These are phyloP conservation scores for Nadsonia fulvescens DNA, from an alignment of 805 yeast genomes.

Conservation along the genomic window DNA sequence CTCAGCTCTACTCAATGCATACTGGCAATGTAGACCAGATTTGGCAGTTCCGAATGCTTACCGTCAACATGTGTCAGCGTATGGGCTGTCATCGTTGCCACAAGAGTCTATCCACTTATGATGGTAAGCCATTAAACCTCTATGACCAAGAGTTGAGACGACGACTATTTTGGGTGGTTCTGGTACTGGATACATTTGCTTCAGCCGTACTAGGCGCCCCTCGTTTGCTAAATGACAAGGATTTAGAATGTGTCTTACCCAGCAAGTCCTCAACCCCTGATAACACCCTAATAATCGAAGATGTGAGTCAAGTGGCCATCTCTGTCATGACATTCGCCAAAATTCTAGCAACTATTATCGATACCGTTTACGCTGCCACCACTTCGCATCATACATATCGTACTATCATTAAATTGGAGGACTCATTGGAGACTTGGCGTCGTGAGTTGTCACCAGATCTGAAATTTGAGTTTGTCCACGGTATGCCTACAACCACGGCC, in stretches of 20 bases:
- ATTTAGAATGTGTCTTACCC: conserved; percentile 76
- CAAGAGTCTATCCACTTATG: conserved; percentile 41
- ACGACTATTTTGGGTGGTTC: conserved; percentile 69
- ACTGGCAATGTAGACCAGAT: conserved; percentile 58
- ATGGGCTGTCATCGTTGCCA: conserved; percentile 75
- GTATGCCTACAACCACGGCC: conserved; percentile 13
- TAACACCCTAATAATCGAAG: conserved; percentile 20
- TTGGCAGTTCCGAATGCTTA: conserved; percentile 58
- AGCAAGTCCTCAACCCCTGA: conserved; percentile 5
- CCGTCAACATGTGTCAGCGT: conserved; percentile 71
- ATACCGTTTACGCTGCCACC: conserved; percentile 23
- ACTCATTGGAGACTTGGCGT: conserved; percentile 64
- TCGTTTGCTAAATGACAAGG: conserved; percentile 57
- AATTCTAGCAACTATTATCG: conserved; percentile 56
- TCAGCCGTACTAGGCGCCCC: conserved; percentile 73
- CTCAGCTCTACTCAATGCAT: conserved; percentile 52
- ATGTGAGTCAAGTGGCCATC: conserved; percentile 18
- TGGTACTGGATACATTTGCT: conserved; percentile 56
- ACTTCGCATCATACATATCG: conserved; percentile 11
- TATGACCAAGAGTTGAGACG: conserved; percentile 72
- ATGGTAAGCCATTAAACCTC: conserved; percentile 45
- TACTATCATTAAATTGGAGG: conserved; percentile 26
- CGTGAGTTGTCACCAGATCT: conserved; percentile 44
- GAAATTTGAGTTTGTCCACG: conserved; percentile 34
- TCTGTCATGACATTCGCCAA: conserved; percentile 34